Evolutionary conservation across 108 stramenopile genomes (phyloP), one percentile per base, ranked within the genome.

Genomic region (Pseudonitzschia delicatissima): DNA sequence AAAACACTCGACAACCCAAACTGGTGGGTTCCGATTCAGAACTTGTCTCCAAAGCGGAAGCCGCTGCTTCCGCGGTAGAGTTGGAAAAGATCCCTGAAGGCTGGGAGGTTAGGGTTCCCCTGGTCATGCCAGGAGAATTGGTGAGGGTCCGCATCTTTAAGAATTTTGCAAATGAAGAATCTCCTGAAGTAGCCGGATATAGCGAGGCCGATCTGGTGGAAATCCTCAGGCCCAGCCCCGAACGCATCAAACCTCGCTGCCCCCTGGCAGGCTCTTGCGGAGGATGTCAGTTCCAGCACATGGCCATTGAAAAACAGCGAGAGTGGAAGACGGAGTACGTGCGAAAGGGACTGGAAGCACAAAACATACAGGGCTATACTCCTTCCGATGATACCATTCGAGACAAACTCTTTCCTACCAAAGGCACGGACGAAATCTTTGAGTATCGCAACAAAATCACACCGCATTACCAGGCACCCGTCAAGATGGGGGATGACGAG

Each of bases 281-380:
- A 26, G 98, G 98, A 50, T 99, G 98, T 66, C 98, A 99, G 67
- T 97, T 93, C 64, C 98, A 99, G 67, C 98, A 99, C 65, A 85
- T 97, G 69, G 60, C 61, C 4, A 83, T 98, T 12, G 82, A 80
- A 9, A 55, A 66, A 7, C 98, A 99, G 74, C 71, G 97, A 37
- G 49, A 85, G 23, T 96, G 96, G 95, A 99, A 99, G 69, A 89
- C 87, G 23, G 48, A 74, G 64, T 94, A 93, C 48, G 91, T 94
- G 27, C 83, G 83, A 67, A 92, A 94, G 20, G 88, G 86, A 5
- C 57, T 96, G 29, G 62, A 61, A 18, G 47, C 65, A 17, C 74
- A 75, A 12, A 45, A 62, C 32, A 57, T 72, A 28, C 66, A 72
- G 23, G 73, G 82, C 21, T 74, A 67, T 36, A 45, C 55, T 5